Conservation (phyloP, 805 yeast genomes). For the Torulaspora maleeae region DNA sequence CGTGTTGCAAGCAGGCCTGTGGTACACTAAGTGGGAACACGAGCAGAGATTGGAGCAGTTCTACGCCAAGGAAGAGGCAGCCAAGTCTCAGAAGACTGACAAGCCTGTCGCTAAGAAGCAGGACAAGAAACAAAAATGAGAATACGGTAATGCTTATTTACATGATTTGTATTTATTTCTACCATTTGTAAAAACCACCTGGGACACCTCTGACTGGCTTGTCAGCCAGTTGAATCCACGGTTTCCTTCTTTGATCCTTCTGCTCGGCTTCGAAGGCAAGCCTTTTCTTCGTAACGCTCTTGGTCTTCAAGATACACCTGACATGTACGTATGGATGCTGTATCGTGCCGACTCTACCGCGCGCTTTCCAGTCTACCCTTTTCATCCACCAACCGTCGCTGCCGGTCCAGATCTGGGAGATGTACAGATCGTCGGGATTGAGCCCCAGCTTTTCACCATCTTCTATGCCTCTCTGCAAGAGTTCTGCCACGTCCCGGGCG, state of each 20-base stretch:
- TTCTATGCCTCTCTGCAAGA: slow-evolving; percentile 65
- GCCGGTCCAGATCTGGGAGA: slow-evolving; percentile 86
- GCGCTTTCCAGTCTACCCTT: slow-evolving; percentile 76
- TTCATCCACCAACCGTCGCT: slow-evolving; percentile 73
- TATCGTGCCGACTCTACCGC: slow-evolving; percentile 83
- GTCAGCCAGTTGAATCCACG: slow-evolving; percentile 45
- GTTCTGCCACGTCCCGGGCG: slow-evolving; percentile 70
- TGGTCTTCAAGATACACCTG: slow-evolving; percentile 67
- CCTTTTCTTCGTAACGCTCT: slow-evolving; percentile 54
- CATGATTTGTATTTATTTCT: slow-evolving; percentile 17
- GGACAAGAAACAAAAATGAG: slow-evolving; percentile 7
- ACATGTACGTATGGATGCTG: slow-evolving; percentile 76
- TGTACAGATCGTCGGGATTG: slow-evolving; percentile 57
- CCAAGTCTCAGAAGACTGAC: slow-evolving; percentile 9
- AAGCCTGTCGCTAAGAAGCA: slow-evolving; percentile 4
- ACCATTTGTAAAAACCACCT: slow-evolving; percentile 56
- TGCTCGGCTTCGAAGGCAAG: slow-evolving; percentile 53
- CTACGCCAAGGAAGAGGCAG: slow-evolving; percentile 30
- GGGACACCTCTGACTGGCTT: slow-evolving; percentile 46
- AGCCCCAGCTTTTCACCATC: slow-evolving; percentile 62
- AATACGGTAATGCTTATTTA: slow-evolving; percentile 9
- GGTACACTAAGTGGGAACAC: slow-evolving; percentile 71
- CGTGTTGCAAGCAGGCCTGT: slow-evolving; percentile 80
- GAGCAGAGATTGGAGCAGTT: slow-evolving; percentile 36
- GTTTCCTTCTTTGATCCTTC: slow-evolving; percentile 47